A percentile compares a stretch with the other conserved stretches of the same genome.
Conservation (phyloP, 441 rosid genomes). For the Dalechampia spathulata region DNA sequence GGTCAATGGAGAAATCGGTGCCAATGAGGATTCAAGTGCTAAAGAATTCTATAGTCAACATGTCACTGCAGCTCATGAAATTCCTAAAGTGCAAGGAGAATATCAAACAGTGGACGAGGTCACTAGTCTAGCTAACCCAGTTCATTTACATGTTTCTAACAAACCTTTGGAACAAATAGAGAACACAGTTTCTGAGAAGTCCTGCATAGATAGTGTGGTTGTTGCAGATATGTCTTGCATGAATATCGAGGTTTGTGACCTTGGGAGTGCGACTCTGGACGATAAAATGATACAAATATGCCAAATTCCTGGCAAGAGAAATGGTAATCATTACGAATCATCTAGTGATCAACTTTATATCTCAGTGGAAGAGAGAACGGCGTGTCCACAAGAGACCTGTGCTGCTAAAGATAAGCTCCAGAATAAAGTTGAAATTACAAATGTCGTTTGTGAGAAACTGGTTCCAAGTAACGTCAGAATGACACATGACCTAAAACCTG, state of each 20-base stretch:
- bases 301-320: constrained; percentile 17
- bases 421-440: constrained; percentile 22
- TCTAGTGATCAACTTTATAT: constrained; percentile 15
- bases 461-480: constrained; percentile 8
- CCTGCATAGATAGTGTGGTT: constrained; percentile 18
- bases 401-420: constrained; percentile 25
- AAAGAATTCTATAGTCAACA: constrained; percentile 12
- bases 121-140: constrained; percentile 11
- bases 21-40: constrained; percentile 18
- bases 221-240: not conserved
- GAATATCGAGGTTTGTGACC: not conserved
- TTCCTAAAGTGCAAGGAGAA: constrained; percentile 15
- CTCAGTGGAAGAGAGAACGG: constrained; percentile 20
- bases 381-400: constrained; percentile 14
- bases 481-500: constrained; percentile 4
- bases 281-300: constrained; percentile 24
- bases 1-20: constrained; percentile 19
- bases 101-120: constrained; percentile 12
- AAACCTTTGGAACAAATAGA: constrained; percentile 15
- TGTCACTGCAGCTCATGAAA: constrained; percentile 14
- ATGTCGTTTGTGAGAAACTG: constrained; percentile 16
- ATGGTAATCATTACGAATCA: constrained; percentile 9
- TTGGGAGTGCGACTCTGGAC: not conserved
- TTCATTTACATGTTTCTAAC: constrained; percentile 9
- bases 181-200: constrained; percentile 18